Evolutionary conservation across 495 filamentous ascomycete genomes (phyloP), one percentile per base, ranked within the genome.

Genomic region (Immersiella caudata): DNA sequence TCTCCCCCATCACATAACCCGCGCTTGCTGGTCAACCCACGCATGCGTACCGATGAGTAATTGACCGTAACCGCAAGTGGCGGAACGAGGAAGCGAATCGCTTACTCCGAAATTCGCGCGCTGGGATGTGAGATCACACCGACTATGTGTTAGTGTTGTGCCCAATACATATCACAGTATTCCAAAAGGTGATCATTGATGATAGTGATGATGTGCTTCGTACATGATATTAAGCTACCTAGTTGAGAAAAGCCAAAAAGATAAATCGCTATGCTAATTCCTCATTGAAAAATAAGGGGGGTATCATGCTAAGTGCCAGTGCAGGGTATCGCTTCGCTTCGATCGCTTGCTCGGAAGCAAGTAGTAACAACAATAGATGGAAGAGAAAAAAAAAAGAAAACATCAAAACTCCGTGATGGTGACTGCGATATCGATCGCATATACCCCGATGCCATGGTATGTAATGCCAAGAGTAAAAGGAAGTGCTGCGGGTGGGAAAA

Each of bases 161-260:
- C 2, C 16, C 6, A 12, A 12, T 2, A 12, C 40, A 46, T 14
- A 46, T 46, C 40, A 46, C 16, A 46, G 2, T 18, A 46, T 12
- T 46, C 9, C 40, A 46, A 46, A 14, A 18, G 4, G 16, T 2
- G 16, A 18, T 6, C 40, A 46, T 14, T 6, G 40, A 14, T 46
- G 12, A 26, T 57, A 21, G 18, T 57, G 4, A 57, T 24, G 54
- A 57, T 57, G 21, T 57, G 54, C 54, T 18, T 14, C 40, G 16
- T 12, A 46, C 40, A 46, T 46, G 40, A 57, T 57, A 57, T 57
- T 57, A 57, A 57, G 54, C 54, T 57, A 57, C 54, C 54, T 57
- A 57, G 22, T 25, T 46, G 6, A 12, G 14, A 12, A 46, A 57
- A 57, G 18, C 7, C 22, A 8, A 57, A 57, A 57, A 25, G 54